These are phyloP conservation scores for Trichophyton equinum DNA, from an alignment of 2,329 filamentous ascomycete genomes.

Conservation along the genomic window DNA sequence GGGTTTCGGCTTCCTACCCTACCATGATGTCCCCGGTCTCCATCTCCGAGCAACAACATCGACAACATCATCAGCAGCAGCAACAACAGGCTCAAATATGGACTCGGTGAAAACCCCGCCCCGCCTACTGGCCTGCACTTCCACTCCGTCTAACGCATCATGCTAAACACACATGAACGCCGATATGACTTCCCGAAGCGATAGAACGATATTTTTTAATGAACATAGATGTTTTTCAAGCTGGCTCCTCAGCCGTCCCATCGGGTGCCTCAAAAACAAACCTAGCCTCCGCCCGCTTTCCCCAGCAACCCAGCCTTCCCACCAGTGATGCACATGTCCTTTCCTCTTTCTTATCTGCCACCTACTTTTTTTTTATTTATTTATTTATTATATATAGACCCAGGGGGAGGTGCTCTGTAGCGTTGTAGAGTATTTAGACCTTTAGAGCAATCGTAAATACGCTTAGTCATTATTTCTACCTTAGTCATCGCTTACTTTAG, in stretches of 20 bases:
- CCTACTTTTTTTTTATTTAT: not conserved
- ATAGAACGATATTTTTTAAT: slow-evolving; percentile 1
- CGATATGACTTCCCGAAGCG: not conserved
- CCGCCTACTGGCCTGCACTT: not conserved
- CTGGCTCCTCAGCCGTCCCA: not conserved
- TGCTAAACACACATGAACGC: not conserved
- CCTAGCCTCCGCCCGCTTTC: not conserved
- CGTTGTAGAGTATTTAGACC: slow-evolving; percentile 1
- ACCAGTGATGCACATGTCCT: not conserved
- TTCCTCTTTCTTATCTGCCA: not conserved
- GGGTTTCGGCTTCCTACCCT: slow-evolving; percentile 9
- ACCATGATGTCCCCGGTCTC: not conserved
- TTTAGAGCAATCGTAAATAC: slow-evolving; percentile 1
- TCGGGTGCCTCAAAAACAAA: not conserved
- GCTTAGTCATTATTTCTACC: not conserved
- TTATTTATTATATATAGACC: not conserved
- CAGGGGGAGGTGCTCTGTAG: not conserved
- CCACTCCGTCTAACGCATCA: not conserved
- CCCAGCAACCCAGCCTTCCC: not conserved
- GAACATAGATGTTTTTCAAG: slow-evolving; percentile 1
- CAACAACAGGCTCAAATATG: not conserved
- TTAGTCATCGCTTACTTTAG: not conserved
- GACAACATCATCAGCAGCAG: too few relatives aligned
- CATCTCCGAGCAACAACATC: not conserved
- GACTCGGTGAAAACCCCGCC: not conserved